Evolutionary conservation across 1,284 basidiomycete species (phyloP).

Genomic region (Ustilago trichophora): DNA sequence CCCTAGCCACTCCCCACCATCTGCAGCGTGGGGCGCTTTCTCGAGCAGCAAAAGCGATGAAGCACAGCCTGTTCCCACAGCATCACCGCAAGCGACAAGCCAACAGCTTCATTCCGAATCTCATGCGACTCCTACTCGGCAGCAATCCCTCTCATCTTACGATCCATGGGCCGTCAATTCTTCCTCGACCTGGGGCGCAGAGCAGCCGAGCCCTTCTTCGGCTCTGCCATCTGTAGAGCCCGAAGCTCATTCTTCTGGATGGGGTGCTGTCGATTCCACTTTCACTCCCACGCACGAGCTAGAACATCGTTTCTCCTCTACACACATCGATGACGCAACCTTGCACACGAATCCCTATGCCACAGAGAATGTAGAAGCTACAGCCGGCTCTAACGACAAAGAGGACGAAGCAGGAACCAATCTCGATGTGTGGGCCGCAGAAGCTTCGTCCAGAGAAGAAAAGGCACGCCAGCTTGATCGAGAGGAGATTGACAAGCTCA

Average conservation of each 20-base stretch:
- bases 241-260: constrained; percentile 1
- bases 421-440: constrained; percentile 31
- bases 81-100: neutral
- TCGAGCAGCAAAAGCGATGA: neutral
- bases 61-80: neutral
- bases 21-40: constrained; percentile 4
- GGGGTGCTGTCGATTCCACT: constrained; percentile 5
- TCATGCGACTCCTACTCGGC: neutral
- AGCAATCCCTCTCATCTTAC: constrained; percentile 15
- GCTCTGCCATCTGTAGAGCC: neutral
- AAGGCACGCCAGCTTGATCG: constrained; percentile 27
- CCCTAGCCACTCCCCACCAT: neutral
- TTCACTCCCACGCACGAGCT: neutral
- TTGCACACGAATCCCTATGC: neutral
- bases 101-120: neutral
- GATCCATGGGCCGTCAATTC: constrained; percentile 25
- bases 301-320: constrained; percentile 3
- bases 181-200: constrained; percentile 12
- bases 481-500: constrained; percentile 40
- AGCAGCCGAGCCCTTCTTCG: neutral
- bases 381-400: neutral
- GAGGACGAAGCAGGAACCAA: neutral
- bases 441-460: constrained; percentile 23
- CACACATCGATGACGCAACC: neutral
- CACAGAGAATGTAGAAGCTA: neutral